Evolutionary conservation across 2,329 filamentous ascomycete genomes (phyloP), one percentile per base, ranked within the genome.

Genomic region (Zasmidium angulare): DNA sequence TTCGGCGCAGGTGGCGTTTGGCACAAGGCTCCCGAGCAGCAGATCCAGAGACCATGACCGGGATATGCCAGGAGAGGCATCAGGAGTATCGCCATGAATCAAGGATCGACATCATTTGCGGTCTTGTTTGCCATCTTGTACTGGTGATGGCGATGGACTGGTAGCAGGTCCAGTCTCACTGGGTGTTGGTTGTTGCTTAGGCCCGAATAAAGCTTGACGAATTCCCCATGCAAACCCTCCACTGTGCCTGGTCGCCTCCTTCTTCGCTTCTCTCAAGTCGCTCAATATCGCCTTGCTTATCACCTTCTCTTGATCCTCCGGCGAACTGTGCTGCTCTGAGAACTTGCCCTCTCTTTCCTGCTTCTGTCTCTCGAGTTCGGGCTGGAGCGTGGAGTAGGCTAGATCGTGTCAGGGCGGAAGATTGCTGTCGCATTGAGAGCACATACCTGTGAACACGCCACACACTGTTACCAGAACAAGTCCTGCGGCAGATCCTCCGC

Each of bases 331-430:
- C 52, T 64, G 53, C 19, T 60, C 58, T 14, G 56, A 43, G 48
- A 71, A 69, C n/a, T 60, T 63, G 43, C 66, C 66, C 26, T 64
- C 60, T 50, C 66, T 63, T 49, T 67, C 65, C 31, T 66, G 65
- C 21, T 66, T 58, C 55, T 69, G 65, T 40, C 66, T 61, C 48
- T 70, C 58, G 1, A 73, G 55, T 29, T 67, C 71, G 26, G 71
- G 71, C 53, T 68, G 67, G 10, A 71, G 64, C 6, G 70, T 66
- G 4, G 64, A 63, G 50, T 71, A 69, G 40, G 68, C 70, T 71
- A 49, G 19, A 20, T 61, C 54, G 24, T n/a, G 29, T 43, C 29
- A 23, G 11, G 10, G 31, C 29, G 3, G 7, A 26, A 9, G 11
- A 55, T 22, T 11, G 19, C 23, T 3, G n/a, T n/a, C 19, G 10